phyloP scores from a whole-genome alignment of 116 monocot species.

The Zostera marina region DNA sequence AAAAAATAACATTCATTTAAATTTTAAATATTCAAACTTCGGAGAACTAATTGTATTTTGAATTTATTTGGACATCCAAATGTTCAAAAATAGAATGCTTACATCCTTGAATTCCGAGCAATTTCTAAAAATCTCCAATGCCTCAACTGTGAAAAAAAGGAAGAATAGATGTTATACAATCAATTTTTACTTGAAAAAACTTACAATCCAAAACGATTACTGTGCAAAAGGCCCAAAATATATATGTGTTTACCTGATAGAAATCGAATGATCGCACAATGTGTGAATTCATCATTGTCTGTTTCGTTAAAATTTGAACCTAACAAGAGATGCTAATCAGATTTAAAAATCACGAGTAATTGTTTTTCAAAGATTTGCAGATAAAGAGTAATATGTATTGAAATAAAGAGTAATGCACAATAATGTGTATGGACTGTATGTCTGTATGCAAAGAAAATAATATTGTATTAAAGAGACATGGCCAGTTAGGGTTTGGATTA shows the following conservation, averaged over 20 bases:
- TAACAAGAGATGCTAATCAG: constrained; percentile 5
- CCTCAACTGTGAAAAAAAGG: constrained; percentile 26
- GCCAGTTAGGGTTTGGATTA: not conserved
- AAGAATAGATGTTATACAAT: not conserved
- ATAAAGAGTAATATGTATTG: too few relatives aligned
- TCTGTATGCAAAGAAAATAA: not conserved
- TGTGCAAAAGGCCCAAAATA: too few relatives aligned
- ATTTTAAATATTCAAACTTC: not conserved
- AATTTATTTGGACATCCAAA: not conserved
- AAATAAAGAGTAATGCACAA: too few relatives aligned
- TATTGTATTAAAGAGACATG: not conserved
- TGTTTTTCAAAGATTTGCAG: too few relatives aligned
- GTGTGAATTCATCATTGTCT: constrained; percentile 38
- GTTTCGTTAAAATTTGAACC: constrained; percentile 42
- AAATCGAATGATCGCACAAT: constrained; percentile 72
- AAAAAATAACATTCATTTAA: not conserved
- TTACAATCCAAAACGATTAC: not conserved
- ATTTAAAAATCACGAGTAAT: not conserved
- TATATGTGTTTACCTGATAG: constrained; percentile 44
- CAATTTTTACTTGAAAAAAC: not conserved
- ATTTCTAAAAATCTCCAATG: constrained; percentile 43
- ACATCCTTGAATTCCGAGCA: constrained; percentile 63
- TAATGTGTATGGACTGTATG: not conserved
- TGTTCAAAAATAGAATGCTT: constrained; percentile 5
- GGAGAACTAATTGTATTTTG: not conserved